Conservation (phyloP, 2,329 filamentous ascomycete genomes). For the Fusarium aywerte region DNA sequence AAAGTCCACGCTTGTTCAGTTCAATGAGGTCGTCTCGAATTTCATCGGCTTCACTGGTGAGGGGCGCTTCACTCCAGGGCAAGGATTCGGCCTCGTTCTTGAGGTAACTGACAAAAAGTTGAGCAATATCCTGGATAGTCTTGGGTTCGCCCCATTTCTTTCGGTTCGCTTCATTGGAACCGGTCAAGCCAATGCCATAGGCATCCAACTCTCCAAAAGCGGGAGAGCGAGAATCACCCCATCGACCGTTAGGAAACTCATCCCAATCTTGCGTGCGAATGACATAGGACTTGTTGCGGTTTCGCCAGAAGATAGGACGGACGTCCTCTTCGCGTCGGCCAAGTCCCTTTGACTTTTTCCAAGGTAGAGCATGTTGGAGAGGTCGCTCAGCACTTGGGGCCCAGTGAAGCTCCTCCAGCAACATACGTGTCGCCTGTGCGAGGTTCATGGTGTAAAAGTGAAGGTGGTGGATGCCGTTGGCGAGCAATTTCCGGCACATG, state of each 20-base stretch:
- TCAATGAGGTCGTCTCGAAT: constrained; percentile 82
- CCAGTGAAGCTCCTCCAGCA: constrained; percentile 88
- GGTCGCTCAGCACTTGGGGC: constrained; percentile 81
- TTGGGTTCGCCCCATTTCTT: constrained; percentile 92
- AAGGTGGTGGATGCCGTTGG: constrained; percentile 84
- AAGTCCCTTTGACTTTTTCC: constrained; percentile 92
- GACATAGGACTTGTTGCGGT: constrained; percentile 95
- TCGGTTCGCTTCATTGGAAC: constrained; percentile 94
- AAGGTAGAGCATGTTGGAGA: constrained; percentile 89
- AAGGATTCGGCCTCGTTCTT: constrained; percentile 81
- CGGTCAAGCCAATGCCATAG: constrained; percentile 92
- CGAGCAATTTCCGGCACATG: constrained; percentile 87
- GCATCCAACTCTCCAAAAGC: constrained; percentile 95
- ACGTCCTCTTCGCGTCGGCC: constrained; percentile 94
- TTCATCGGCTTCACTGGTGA: constrained; percentile 81
- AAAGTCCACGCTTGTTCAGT: constrained; percentile 85
- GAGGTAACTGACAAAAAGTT: constrained; percentile 87
- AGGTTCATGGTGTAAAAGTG: constrained; percentile 99
- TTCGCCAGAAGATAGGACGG: constrained; percentile 98
- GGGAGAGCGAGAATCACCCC: constrained; percentile 96
- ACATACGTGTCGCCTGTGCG: constrained; percentile 91
- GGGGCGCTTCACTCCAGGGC: constrained; percentile 93
- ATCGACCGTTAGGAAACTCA: constrained; percentile 97
- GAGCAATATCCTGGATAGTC: constrained; percentile 80
- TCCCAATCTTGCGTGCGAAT: constrained; percentile 98